phyloP scores from a whole-genome alignment of 345 rosid genomes.

The Pelargonium nanum region DNA sequence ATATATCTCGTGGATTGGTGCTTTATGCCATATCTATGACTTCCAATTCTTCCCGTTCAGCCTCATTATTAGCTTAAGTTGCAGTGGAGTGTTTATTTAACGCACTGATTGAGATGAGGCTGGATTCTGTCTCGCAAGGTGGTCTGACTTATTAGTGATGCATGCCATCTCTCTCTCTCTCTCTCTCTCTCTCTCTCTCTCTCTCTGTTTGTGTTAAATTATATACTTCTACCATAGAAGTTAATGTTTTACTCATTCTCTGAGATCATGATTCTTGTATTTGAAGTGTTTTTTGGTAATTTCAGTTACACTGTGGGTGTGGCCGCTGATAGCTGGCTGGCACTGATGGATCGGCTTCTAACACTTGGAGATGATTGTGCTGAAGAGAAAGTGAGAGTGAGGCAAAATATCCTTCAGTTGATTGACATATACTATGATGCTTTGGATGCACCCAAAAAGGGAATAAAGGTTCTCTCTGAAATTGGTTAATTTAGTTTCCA shows the following conservation, averaged over 20 bases:
- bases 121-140: too few species aligned
- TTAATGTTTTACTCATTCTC: too few species aligned
- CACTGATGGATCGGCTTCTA: constrained; percentile 66
- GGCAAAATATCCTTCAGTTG: constrained; percentile 26
- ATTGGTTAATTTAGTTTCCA: not conserved
- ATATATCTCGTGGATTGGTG: not conserved
- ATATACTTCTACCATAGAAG: too few species aligned
- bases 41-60: too few species aligned
- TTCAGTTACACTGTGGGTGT: constrained; percentile 41
- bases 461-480: constrained; percentile 27
- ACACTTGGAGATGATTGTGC: constrained; percentile 24
- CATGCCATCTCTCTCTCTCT: too few species aligned
- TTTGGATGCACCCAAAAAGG: constrained; percentile 61
- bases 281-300: constrained; percentile 15
- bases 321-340: constrained; percentile 68
- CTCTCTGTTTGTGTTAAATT: too few species aligned
- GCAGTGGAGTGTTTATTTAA: too few species aligned
- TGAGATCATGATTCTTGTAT: too few species aligned
- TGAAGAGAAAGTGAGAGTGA: constrained; percentile 30
- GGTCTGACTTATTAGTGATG: too few species aligned
- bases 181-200: too few species aligned
- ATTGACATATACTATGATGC: constrained; percentile 68
- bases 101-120: too few species aligned
- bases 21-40: not conserved
- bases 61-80: too few species aligned